These are phyloP conservation scores for Phoenix dactylifera DNA, from an alignment of 176 grass and related monocot species.

Conservation along the genomic window DNA sequence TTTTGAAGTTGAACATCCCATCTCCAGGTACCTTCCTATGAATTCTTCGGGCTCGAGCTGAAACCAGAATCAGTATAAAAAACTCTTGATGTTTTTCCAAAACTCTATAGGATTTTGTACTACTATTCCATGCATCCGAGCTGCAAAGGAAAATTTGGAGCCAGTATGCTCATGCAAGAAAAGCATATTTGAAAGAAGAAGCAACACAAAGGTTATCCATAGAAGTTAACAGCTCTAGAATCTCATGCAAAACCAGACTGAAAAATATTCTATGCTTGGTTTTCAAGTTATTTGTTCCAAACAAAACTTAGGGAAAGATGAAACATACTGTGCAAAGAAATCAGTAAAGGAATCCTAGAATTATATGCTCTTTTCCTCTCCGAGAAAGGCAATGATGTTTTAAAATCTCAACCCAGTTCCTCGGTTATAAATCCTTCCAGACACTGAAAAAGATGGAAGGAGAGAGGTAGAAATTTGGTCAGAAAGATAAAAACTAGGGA, in stretches of 20 bases:
- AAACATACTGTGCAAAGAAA: constrained; percentile 11
- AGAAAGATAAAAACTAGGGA: too few relatives aligned
- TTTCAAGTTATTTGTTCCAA: constrained; percentile 11
- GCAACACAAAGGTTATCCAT: constrained; percentile 24
- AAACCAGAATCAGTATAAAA: background rate
- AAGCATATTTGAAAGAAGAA: constrained; percentile 44
- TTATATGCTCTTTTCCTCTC: too few relatives aligned
- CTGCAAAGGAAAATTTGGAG: constrained; percentile 12
- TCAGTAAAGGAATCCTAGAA: too few relatives aligned
- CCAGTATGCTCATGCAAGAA: constrained; percentile 25
- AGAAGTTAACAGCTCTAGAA: background rate
- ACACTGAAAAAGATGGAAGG: too few relatives aligned
- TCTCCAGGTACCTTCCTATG: constrained; percentile 9
- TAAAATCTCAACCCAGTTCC: too few relatives aligned
- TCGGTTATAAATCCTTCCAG: too few relatives aligned
- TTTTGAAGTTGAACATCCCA: constrained; percentile 89
- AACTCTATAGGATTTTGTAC: constrained; percentile 4
- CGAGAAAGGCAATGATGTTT: too few relatives aligned
- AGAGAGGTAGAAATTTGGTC: too few relatives aligned
- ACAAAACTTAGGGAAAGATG: constrained; percentile 15
- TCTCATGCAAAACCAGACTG: background rate
- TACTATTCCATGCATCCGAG: constrained; percentile 8
- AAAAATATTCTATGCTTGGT: constrained; percentile 27
- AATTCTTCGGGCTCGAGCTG: constrained; percentile 14
- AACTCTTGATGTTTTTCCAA: background rate